These are phyloP conservation scores for Fraxinus baroniana DNA, from an alignment of 305 asterid species.

Conservation along the genomic window DNA sequence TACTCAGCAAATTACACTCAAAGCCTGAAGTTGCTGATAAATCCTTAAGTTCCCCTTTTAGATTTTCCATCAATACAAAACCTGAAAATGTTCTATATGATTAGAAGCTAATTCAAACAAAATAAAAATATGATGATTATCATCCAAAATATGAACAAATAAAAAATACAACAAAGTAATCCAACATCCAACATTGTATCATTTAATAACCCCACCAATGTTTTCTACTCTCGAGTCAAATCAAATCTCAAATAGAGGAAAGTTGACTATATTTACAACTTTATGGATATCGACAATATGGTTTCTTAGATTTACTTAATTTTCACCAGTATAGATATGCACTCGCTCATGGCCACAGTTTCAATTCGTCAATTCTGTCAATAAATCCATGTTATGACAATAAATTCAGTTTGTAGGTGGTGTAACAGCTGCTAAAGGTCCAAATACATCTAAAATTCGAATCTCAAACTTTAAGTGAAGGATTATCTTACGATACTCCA, in stretches of 20 bases:
- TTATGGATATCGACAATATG: not conserved
- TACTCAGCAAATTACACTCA: conserved; percentile 35
- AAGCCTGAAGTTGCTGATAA: conserved; percentile 29
- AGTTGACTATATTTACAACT: not conserved
- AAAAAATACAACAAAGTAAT: not conserved
- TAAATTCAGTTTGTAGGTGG: not conserved
- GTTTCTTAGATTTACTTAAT: not conserved
- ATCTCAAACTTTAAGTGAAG: not conserved
- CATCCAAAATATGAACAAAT: not conserved
- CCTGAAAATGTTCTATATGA: conserved; percentile 32
- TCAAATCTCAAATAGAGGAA: not conserved
- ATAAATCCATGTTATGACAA: not conserved
- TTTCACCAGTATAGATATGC: not conserved
- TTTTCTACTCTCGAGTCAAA: not conserved
- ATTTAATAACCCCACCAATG: not conserved
- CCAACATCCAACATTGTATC: not conserved
- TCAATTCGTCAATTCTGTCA: not conserved
- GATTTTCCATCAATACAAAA: conserved; percentile 46
- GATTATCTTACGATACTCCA: not conserved
- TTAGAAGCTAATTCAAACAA: not conserved
- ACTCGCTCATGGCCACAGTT: not conserved
- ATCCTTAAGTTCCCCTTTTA: conserved; percentile 46
- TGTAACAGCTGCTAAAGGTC: not conserved
- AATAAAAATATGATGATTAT: not conserved
- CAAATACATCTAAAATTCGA: not conserved